A percentile compares a stretch with the other conserved stretches of the same genome.
Conservation (phyloP, 2,329 filamentous ascomycete species). For the Cladorrhinum sp. region DNA sequence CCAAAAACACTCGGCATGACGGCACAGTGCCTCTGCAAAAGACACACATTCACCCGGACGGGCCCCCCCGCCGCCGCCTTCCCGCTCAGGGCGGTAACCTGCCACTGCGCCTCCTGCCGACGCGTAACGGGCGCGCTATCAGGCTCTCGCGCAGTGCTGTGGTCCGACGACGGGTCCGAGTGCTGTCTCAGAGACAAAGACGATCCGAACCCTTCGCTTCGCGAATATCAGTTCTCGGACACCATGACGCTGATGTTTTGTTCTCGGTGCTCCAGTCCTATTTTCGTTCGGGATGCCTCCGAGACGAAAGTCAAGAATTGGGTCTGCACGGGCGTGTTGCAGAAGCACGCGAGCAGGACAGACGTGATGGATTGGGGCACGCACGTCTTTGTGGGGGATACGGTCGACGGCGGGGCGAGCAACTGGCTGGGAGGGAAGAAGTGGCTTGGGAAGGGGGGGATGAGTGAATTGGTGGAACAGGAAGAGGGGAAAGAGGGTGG, state of each 20-base stretch:
- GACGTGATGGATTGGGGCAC: conserved; percentile 33
- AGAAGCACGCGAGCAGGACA: conserved; percentile 27
- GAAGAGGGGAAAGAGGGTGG: conserved; percentile 29
- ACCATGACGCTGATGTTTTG: conserved; percentile 40
- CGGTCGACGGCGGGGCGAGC: conserved; percentile 49
- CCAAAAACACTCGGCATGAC: conserved; percentile 29
- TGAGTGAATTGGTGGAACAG: too few species aligned
- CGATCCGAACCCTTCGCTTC: conserved; percentile 35
- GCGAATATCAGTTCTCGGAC: conserved; percentile 37
- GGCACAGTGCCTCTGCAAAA: conserved; percentile 45
- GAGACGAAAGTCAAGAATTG: conserved; percentile 26
- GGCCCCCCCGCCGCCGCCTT: conserved; percentile 34
- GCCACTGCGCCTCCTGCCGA: conserved; percentile 51
- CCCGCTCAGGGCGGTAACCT: conserved; percentile 41
- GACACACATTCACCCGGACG: conserved; percentile 37
- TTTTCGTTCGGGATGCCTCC: conserved; percentile 37
- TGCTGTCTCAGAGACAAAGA: conserved; percentile 6
- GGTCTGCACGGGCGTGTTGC: conserved; percentile 40
- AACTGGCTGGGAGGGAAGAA: conserved; percentile 40
- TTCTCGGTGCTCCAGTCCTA: conserved; percentile 39
- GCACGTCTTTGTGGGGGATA: conserved; percentile 49
- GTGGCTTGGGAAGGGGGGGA: conserved; percentile 27
- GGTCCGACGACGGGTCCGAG: conserved; percentile 35
- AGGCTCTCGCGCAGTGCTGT: conserved; percentile 31
- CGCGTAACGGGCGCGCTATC: conserved; percentile 44